These are phyloP conservation scores for Saccharomyces paradoxus DNA, from an alignment of 805 yeast species.

Conservation along the genomic window DNA sequence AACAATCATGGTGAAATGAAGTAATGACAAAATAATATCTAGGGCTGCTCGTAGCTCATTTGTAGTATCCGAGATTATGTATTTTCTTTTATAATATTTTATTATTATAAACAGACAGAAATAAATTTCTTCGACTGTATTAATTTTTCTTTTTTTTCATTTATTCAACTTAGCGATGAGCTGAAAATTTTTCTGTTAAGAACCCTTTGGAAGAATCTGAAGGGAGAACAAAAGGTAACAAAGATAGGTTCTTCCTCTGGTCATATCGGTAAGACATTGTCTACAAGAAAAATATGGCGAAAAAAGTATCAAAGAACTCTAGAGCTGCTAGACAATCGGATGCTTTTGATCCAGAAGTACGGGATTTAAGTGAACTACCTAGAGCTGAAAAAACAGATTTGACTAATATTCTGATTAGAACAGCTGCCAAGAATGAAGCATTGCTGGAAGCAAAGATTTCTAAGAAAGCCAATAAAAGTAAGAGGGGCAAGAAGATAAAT, in stretches of 20 bases:
- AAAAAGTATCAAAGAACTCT: constrained; percentile 52
- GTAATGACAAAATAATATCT: neutral
- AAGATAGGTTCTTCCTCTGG: neutral
- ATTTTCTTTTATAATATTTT: neutral
- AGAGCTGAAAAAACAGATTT: constrained; percentile 53
- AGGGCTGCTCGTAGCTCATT: neutral
- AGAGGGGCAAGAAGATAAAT: constrained; percentile 14
- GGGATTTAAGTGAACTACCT: constrained; percentile 44
- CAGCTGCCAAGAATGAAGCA: constrained; percentile 57
- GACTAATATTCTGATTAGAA: constrained; percentile 57
- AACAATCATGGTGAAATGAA: constrained; percentile 32
- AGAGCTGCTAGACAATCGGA: constrained; percentile 73
- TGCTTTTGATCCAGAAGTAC: constrained; percentile 38
- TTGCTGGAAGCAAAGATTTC: constrained; percentile 50
- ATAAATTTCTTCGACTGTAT: neutral
- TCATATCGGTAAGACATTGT: neutral
- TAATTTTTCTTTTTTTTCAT: neutral
- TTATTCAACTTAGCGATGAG: neutral
- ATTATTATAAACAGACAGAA: neutral
- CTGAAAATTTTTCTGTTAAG: neutral
- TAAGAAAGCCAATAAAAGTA: constrained; percentile 27
- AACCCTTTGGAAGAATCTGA: neutral
- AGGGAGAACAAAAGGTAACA: no score
- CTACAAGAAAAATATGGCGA: constrained; percentile 12
- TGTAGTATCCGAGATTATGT: neutral